A percentile compares a stretch with the other conserved stretches of the same genome.
These are phyloP conservation scores for Symmetrospora coprosmae DNA, from an alignment of 768 basidiomycete species.

Conservation along the genomic window DNA sequence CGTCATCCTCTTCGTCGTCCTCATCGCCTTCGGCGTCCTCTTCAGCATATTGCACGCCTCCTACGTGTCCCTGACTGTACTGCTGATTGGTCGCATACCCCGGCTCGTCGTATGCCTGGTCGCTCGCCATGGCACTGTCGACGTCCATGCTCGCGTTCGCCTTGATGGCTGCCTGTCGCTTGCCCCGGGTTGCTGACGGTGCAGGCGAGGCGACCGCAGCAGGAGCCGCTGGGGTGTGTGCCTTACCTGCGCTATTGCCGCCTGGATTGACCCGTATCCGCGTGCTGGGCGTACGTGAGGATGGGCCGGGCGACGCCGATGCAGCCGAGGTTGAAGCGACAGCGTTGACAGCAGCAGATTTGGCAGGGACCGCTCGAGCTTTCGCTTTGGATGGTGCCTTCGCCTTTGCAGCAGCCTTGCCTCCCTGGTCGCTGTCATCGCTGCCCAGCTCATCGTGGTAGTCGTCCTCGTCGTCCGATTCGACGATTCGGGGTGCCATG, in stretches of 20 bases:
- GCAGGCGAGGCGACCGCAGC: neutral
- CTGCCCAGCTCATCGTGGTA: neutral
- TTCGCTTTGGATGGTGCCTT: neutral
- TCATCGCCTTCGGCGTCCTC: conserved; percentile 10
- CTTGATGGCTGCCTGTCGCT: conserved; percentile 2
- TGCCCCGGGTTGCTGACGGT: neutral
- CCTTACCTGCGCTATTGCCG: no score
- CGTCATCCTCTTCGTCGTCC: neutral
- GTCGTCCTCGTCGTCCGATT: conserved; percentile 5
- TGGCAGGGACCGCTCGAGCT: no score
- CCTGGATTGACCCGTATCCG: neutral
- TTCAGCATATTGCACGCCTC: neutral
- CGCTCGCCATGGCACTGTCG: neutral
- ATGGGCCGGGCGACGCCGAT: no score
- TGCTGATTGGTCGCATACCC: neutral
- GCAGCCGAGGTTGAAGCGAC: neutral
- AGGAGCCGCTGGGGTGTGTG: no score
- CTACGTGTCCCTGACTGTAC: neutral
- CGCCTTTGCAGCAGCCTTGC: no score
- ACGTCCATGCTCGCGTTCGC: conserved; percentile 17
- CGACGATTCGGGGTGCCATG: conserved; percentile 8
- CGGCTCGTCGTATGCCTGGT: neutral
- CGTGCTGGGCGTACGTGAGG: neutral
- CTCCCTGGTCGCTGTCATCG: neutral
- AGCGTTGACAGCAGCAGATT: no score